phyloP scores from a whole-genome alignment of 1,284 basidiomycete species.

The Heterobasidion occidentale region DNA sequence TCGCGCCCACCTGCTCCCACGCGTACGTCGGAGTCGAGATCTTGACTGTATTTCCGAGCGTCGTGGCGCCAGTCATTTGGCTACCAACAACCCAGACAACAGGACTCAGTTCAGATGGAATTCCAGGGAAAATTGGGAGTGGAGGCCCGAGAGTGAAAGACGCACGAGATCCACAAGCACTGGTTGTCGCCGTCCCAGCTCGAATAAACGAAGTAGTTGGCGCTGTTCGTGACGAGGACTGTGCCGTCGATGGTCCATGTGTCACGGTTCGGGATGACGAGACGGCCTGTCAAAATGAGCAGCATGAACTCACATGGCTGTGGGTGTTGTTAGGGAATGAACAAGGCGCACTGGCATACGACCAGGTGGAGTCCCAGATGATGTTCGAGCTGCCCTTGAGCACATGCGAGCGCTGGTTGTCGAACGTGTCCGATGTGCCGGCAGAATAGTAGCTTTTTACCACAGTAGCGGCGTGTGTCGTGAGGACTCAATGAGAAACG shows the following conservation, averaged over 20 bases:
- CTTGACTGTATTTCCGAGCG: conserved; percentile 25
- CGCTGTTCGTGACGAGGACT: conserved; percentile 19
- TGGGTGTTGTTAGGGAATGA: background rate
- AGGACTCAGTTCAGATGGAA: background rate
- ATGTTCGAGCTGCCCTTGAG: conserved; percentile 25
- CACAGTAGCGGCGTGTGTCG: too few species aligned
- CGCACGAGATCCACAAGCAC: conserved; percentile 27
- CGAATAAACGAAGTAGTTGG: conserved; percentile 27
- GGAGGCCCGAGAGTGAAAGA: background rate
- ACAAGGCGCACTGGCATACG: conserved; percentile 20
- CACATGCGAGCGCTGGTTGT: conserved; percentile 26
- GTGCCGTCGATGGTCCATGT: conserved; percentile 31
- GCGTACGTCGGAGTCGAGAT: conserved; percentile 27
- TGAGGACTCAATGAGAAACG: background rate
- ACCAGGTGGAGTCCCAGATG: conserved; percentile 24
- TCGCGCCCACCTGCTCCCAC: conserved; percentile 26
- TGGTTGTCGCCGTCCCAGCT: conserved; percentile 26
- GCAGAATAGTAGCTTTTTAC: conserved; percentile 26
- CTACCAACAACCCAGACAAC: conserved; percentile 5
- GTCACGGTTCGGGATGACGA: conserved; percentile 25
- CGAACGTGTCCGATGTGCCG: conserved; percentile 22
- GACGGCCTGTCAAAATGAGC: conserved; percentile 13
- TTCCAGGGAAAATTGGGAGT: too few species aligned
- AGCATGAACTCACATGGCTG: conserved; percentile 1
- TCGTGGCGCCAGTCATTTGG: conserved; percentile 26